phyloP scores from a whole-genome alignment of 1,139 yeast species.

The Magnusiomyces paraingens region DNA sequence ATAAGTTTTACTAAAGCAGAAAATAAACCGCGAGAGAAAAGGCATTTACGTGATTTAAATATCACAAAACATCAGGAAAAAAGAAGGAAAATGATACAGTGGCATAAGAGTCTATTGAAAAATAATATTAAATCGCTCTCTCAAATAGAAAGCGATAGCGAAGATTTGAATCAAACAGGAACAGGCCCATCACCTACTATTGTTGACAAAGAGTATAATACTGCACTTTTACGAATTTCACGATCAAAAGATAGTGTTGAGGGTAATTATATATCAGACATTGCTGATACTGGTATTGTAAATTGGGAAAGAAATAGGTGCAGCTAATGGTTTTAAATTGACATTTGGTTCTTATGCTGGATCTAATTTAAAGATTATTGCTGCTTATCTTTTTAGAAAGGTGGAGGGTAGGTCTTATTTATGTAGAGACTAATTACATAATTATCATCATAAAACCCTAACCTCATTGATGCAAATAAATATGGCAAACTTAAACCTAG shows the following conservation, averaged over 20 bases:
- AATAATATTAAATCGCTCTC: neutral
- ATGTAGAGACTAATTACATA: no score
- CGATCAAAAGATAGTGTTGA: slow-evolving; percentile 1
- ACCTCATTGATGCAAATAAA: no score
- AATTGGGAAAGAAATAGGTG: slow-evolving; percentile 15
- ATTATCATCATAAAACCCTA: no score
- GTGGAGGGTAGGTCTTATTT: no score
- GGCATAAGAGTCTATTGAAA: neutral
- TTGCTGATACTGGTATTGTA: slow-evolving; percentile 17
- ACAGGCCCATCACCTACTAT: slow-evolving; percentile 1
- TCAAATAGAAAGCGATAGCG: neutral
- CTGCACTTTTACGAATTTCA: slow-evolving; percentile 4
- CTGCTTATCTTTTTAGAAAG: no score
- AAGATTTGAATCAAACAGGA: neutral
- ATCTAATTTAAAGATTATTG: no score
- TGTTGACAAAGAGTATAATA: slow-evolving; percentile 7
- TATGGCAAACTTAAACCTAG: no score
- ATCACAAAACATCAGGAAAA: neutral
- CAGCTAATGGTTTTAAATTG: neutral
- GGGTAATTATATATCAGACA: slow-evolving; percentile 12
- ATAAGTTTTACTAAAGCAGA: neutral
- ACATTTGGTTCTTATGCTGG: no score
- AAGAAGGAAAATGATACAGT: neutral
- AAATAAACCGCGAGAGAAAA: neutral
- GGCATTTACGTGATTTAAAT: neutral